Evolutionary conservation across 139 green algal species (phyloP).

Genomic region (Chara braunii): DNA sequence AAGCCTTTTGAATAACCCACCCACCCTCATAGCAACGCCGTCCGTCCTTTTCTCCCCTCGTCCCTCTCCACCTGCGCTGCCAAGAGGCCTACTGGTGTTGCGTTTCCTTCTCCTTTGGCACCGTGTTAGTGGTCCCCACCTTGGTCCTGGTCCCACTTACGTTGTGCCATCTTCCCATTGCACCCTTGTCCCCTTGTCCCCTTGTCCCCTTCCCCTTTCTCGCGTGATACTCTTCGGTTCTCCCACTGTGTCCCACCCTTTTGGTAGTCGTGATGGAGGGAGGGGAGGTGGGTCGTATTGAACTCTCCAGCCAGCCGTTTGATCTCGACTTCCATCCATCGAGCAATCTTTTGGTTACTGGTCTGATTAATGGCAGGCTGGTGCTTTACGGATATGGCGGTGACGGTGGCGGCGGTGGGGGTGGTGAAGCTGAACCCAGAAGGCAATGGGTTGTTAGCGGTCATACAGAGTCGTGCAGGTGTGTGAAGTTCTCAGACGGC

Average conservation of each 20-base stretch:
- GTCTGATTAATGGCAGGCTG: constrained; percentile 9
- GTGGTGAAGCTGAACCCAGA: too few species aligned
- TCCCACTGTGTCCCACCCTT: not conserved
- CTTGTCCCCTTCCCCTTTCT: not conserved
- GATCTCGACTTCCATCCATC: constrained; percentile 10
- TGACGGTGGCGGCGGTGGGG: not conserved
- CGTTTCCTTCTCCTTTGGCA: too few species aligned
- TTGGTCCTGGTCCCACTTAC: too few species aligned
- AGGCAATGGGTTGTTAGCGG: not conserved
- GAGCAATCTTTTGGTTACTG: not conserved
- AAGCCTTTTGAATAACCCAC: too few species aligned
- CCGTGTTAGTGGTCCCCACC: too few species aligned
- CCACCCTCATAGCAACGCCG: too few species aligned
- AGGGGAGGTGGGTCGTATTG: not conserved
- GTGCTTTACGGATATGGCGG: not conserved
- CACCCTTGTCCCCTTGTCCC: not conserved
- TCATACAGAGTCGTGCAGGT: not conserved
- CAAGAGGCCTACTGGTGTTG: too few species aligned
- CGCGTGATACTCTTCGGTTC: not conserved
- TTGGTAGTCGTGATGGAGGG: constrained; percentile 4
- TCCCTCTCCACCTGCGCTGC: too few species aligned
- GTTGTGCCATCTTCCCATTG: too few species aligned
- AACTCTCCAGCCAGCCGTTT: constrained; percentile 4
- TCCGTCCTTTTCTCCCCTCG: too few species aligned
- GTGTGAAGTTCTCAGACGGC: not conserved